These are phyloP conservation scores for Oehlia diaphana DNA, from an alignment of 192 early-diverging fungal species.

Conservation along the genomic window DNA sequence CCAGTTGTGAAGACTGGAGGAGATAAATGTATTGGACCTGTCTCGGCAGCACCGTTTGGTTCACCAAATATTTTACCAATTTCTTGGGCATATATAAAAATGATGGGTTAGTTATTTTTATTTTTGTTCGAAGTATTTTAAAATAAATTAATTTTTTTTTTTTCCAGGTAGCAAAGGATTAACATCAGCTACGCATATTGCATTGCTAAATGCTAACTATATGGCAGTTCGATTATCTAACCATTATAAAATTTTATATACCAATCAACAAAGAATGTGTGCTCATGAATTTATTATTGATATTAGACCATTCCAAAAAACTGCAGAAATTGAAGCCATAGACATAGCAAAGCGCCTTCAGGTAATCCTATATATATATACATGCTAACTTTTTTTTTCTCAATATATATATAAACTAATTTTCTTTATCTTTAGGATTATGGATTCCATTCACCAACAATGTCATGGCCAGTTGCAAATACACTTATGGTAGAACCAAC, in stretches of 20 bases:
- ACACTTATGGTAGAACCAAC: slow-evolving; percentile 99
- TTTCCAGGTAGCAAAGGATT: slow-evolving; percentile 73
- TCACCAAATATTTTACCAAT: slow-evolving; percentile 96
- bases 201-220: slow-evolving; percentile 98
- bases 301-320: slow-evolving; percentile 81
- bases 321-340: slow-evolving; percentile 84
- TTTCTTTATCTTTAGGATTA: slow-evolving; percentile 65
- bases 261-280: slow-evolving; percentile 93
- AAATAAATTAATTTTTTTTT: neutral
- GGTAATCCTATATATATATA: neutral
- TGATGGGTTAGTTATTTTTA: slow-evolving; percentile 71
- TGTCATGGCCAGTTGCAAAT: slow-evolving; percentile 99
- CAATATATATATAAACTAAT: neutral
- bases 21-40: slow-evolving; percentile 82
- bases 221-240: slow-evolving; percentile 88
- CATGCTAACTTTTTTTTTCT: too few relatives aligned
- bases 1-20: slow-evolving; percentile 76
- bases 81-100: slow-evolving; percentile 98
- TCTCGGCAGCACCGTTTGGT: slow-evolving; percentile 96
- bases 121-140: neutral
- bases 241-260: slow-evolving; percentile 92
- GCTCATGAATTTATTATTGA: slow-evolving; percentile 99
- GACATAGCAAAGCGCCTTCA: slow-evolving; percentile 99
- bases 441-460: slow-evolving; percentile 98
- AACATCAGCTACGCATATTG: slow-evolving; percentile 81